Evolutionary conservation across 2,329 filamentous ascomycete species (phyloP).

Genomic region (Cryphonectria carpinicola): DNA sequence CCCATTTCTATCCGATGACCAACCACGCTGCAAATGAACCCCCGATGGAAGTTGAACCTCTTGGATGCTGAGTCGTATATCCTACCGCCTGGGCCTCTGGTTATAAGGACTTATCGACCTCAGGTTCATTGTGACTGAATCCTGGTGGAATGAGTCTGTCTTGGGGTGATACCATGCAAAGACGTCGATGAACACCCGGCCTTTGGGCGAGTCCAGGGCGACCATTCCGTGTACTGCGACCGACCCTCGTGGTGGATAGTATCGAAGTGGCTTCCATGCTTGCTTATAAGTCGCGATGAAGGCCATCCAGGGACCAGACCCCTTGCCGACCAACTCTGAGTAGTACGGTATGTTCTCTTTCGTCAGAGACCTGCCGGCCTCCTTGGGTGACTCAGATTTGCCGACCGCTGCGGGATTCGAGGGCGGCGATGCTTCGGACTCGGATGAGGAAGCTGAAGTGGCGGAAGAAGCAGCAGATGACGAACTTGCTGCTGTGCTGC

Average conservation of each 20-base stretch:
- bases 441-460: constrained; percentile 15
- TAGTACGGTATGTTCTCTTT: constrained; percentile 33
- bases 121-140: constrained; percentile 44
- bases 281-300: constrained; percentile 41
- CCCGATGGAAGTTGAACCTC: not conserved
- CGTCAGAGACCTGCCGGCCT: constrained; percentile 18
- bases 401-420: not conserved
- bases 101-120: constrained; percentile 34
- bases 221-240: constrained; percentile 59
- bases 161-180: constrained; percentile 60
- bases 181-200: constrained; percentile 55
- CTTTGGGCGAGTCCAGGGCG: constrained; percentile 52
- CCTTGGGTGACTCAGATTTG: not conserved
- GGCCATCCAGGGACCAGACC: constrained; percentile 39
- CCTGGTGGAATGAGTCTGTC: constrained; percentile 48
- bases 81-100: constrained; percentile 25
- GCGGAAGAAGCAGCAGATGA: constrained; percentile 23
- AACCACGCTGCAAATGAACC: not conserved
- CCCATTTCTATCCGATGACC: not conserved
- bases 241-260: constrained; percentile 53
- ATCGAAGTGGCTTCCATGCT: constrained; percentile 47
- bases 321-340: constrained; percentile 34
- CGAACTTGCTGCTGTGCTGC: constrained; percentile 32
- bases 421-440: not conserved
- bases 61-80: not conserved